Evolutionary conservation across 2,329 filamentous ascomycete species (phyloP), one percentile per base, ranked within the genome.

Genomic region (Alternaria metachromatica): DNA sequence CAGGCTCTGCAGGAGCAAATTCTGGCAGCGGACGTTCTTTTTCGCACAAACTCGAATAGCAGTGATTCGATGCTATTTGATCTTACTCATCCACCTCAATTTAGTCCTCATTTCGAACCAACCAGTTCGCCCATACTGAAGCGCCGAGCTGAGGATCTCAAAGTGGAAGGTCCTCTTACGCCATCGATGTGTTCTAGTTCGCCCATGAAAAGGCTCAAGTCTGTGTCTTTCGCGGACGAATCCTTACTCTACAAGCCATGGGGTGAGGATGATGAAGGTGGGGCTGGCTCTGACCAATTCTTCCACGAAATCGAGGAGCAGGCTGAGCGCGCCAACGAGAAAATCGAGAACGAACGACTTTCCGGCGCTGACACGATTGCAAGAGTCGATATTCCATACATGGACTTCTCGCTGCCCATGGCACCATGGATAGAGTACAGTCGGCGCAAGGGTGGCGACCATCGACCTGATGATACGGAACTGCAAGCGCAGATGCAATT

Each of bases 361-460:
- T 77, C 78, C 9, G 82, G 82, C 62, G 76, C 81, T 11, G 84
- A 86, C 63, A 84, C 84, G 0, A 84, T 80, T 5, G 78, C 80
- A 54, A 81, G 86, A 43, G 80, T 87, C 1, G 69, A 81, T n/a
- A 80, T 87, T 5, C 86, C 86, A 0, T 26, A 75, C 0, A 72
- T 88, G 63, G 82, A 84, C 26, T 81, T 84, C 37, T 74, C 79
- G 0, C 65, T 77, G 15, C 78, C 81, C 11, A 63, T 72, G 7
- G 75, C 83, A 5, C 86, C 85, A 1, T 89, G 87, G 87, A 66
- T 80, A 37, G 48, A 70, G 25, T 81, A 74, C 55, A 66, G 67
- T 28, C 64, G 56, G 55, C 68, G 58, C n/a, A 62, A 33, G 11
- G 26, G 41, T 13, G 56, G 54, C 3, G 66, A 66, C 23, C 50